A percentile compares a stretch with the other conserved stretches of the same genome.
These are phyloP conservation scores for Artemisia argyi DNA, from an alignment of 129 eudicot genomes.

Conservation along the genomic window DNA sequence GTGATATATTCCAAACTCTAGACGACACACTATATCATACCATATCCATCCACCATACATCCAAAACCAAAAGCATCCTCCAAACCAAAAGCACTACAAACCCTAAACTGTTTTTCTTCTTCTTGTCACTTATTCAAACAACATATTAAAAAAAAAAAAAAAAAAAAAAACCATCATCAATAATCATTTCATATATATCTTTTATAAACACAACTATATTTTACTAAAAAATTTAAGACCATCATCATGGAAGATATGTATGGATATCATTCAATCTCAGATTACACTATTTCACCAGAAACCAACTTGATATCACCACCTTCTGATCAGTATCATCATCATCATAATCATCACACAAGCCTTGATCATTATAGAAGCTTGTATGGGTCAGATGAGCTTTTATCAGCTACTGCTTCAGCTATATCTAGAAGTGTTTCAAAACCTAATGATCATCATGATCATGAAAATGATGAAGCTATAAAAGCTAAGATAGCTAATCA, in stretches of 20 bases:
- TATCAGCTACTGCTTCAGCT: conserved; percentile 48
- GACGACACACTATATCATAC: too few relatives aligned
- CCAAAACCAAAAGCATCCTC: too few relatives aligned
- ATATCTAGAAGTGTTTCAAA: conserved; percentile 53
- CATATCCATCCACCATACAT: too few relatives aligned
- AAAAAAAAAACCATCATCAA: conserved; percentile 16
- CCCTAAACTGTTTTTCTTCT: too few relatives aligned
- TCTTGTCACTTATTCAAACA: too few relatives aligned
- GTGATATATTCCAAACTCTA: too few relatives aligned
- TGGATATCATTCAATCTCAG: conserved; percentile 53
- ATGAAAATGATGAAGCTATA: conserved; percentile 31
- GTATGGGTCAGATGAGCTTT: conserved; percentile 55
- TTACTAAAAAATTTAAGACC: neutral
- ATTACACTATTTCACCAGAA: conserved; percentile 66
- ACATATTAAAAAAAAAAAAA: too few relatives aligned
- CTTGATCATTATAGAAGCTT: conserved; percentile 35
- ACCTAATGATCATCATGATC: conserved; percentile 10
- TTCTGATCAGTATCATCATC: too few relatives aligned
- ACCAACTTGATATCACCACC: conserved; percentile 46
- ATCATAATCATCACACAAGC: neutral
- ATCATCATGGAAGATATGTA: conserved; percentile 70
- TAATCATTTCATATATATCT: neutral
- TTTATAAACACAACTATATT: neutral
- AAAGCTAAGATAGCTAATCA: conserved; percentile 80
- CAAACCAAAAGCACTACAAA: too few relatives aligned